phyloP scores from a whole-genome alignment of 371 early-diverging fungal genomes.

The Choanephora cucurbitarum region DNA sequence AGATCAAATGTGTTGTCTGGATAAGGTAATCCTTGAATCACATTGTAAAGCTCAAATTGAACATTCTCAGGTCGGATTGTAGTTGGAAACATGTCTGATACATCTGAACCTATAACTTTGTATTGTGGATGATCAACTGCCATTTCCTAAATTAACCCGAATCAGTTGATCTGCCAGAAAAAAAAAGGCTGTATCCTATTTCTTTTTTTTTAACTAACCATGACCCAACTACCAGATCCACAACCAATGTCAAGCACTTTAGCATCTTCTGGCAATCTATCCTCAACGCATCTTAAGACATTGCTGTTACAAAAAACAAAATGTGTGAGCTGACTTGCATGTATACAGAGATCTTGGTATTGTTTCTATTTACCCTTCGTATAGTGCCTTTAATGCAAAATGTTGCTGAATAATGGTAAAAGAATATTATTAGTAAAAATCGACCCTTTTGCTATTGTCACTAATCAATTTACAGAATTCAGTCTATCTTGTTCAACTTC shows the following conservation, averaged over 20 bases:
- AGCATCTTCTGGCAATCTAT: conserved; percentile 3
- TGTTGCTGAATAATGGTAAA: conserved; percentile 19
- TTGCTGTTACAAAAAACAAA: conserved; percentile 23
- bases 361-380: conserved; percentile 9
- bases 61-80: conserved; percentile 50
- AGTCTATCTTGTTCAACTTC: conserved; percentile 53
- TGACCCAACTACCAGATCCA: conserved; percentile 34
- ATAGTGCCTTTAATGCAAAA: conserved; percentile 28
- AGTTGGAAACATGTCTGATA: conserved; percentile 47
- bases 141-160: conserved; percentile 43
- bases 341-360: no score
- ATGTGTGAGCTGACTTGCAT: neutral
- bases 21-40: conserved; percentile 45
- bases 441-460: neutral
- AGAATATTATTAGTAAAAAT: neutral
- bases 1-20: conserved; percentile 48
- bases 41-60: conserved; percentile 38
- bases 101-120: conserved; percentile 57
- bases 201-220: conserved; percentile 14
- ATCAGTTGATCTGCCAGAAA: neutral
- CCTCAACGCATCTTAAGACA: conserved; percentile 25
- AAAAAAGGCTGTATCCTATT: neutral
- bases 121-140: conserved; percentile 57
- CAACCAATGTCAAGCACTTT: conserved; percentile 30
- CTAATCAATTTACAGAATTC: conserved; percentile 35